Base-by-base conservation (phyloP, 495 filamentous ascomycete genomes). In the Aspergillus nidulans region DNA sequence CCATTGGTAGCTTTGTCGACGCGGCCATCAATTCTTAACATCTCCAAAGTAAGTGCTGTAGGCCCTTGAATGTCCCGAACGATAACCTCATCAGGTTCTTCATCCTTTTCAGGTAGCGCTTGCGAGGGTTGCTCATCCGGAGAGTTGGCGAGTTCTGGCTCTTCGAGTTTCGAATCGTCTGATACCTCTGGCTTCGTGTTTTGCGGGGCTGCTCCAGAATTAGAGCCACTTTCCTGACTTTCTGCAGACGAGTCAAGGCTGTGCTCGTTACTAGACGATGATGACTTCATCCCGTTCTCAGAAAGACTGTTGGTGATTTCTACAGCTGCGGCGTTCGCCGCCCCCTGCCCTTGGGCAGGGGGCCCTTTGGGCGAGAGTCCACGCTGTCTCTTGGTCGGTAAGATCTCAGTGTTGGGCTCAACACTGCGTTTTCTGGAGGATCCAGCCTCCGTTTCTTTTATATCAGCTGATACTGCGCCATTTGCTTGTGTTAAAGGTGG, bases 21-120 rank as follows among this genome's bases (percentile, higher is more conserved):
- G 18, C 76, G 71, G 3, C 73, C 71, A 47, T 82, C 77, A 24
- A 73, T 60, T 46, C 73, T 67, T 8, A 80, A 38, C 10, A 82
- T 76, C 19, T 68, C 67, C 0, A 52, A 49, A 18, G 65, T 65
- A 1, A 82, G 65, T 6, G 57, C 49, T 16, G 19, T 52, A 18
- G 68, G 73, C 1, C 63, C 62, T 0, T 56, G 49, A 20, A 79
- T 67, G 24, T 69, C 55, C n/a, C 56, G 45, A 0, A 78, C 34
- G 36, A 74, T 57, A 5, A 72, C 64, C 26, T 69, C 71, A 3
- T 62, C 62, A 1, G 42, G 5, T 30, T 56, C 57, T 28, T 51
- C 18, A n/a, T 42, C 30, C 18, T 3, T 16, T 20, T 13, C 21
- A 42, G 41, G 7, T 0, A 20, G 6, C 23, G 38, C 15, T 38